phyloP scores from a whole-genome alignment of 140 eudicot species.

The Flaveria floridana region DNA sequence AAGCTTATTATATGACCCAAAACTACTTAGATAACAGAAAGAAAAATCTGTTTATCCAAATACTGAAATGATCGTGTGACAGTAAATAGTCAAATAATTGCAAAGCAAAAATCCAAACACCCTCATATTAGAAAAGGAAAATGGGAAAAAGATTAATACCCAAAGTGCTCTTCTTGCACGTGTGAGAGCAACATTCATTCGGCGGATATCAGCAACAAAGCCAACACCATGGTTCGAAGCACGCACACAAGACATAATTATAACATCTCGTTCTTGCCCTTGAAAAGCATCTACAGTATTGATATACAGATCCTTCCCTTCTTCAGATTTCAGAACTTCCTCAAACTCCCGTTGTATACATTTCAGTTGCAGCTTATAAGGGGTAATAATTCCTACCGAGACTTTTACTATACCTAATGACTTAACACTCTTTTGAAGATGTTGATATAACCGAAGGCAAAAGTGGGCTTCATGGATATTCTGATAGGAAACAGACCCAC shows the following conservation, averaged over 20 bases:
- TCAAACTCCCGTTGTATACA: constrained; percentile 95
- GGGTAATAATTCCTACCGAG: constrained; percentile 88
- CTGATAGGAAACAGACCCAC: constrained; percentile 90
- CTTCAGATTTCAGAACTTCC: constrained; percentile 80
- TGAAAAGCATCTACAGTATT: constrained; percentile 97
- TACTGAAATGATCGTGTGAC: not conserved
- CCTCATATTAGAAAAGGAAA: not conserved
- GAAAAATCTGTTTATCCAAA: not conserved
- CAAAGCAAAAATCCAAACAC: not conserved
- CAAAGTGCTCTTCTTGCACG: constrained; percentile 96
- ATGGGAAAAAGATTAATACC: constrained; percentile 41
- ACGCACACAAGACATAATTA: constrained; percentile 97
- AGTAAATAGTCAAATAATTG: not conserved
- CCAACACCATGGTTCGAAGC: constrained; percentile 95
- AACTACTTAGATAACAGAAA: not conserved
- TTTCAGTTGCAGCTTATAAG: constrained; percentile 85
- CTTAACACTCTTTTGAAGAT: constrained; percentile 73
- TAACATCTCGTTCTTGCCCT: constrained; percentile 98
- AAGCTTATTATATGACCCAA: not conserved
- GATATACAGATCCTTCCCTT: constrained; percentile 78
- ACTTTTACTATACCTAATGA: constrained; percentile 58
- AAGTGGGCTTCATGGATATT: constrained; percentile 91
- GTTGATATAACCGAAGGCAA: constrained; percentile 79
- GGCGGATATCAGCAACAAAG: constrained; percentile 91
- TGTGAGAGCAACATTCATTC: constrained; percentile 98